Conservation (phyloP, 345 rosid genomes). For the Salix caprea region DNA sequence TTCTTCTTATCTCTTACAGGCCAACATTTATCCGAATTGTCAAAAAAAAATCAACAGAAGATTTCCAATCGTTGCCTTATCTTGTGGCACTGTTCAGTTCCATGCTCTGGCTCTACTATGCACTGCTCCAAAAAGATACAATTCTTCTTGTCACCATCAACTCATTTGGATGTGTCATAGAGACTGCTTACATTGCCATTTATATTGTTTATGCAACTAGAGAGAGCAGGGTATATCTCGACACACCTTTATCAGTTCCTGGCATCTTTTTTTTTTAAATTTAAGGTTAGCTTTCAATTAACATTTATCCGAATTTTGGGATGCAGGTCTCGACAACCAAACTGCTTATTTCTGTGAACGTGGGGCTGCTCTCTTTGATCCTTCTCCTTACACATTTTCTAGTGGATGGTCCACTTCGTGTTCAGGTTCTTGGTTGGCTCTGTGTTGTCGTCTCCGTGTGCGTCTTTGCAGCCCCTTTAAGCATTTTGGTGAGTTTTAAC, state of each 20-base stretch:
- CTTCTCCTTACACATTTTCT: slow-evolving; percentile 41
- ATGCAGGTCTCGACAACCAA: slow-evolving; percentile 57
- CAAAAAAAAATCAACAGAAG: slow-evolving; percentile 68
- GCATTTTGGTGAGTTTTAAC: slow-evolving; percentile 47
- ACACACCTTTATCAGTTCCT: too few relatives aligned
- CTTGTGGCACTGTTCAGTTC: slow-evolving; percentile 82
- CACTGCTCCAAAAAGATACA: slow-evolving; percentile 50
- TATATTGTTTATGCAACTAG: slow-evolving; percentile 57
- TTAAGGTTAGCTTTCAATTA: too few relatives aligned
- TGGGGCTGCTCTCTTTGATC: slow-evolving; percentile 49
- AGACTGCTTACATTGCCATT: slow-evolving; percentile 57
- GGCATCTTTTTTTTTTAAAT: neutral
- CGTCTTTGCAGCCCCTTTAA: slow-evolving; percentile 83
- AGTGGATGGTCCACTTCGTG: slow-evolving; percentile 15
- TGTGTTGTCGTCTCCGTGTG: slow-evolving; percentile 59
- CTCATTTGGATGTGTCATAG: slow-evolving; percentile 67
- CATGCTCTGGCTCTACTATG: slow-evolving; percentile 90
- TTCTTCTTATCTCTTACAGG: slow-evolving; percentile 34
- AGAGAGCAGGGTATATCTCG: slow-evolving; percentile 34
- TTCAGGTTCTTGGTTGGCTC: slow-evolving; percentile 74
- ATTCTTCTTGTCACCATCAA: slow-evolving; percentile 81
- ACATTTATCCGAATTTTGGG: neutral
- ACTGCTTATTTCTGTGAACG: slow-evolving; percentile 45
- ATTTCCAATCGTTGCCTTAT: slow-evolving; percentile 77
- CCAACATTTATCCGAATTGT: slow-evolving; percentile 71